Evolutionary conservation across 2,329 filamentous ascomycete genomes (phyloP).

Genomic region (Colletotrichum tropicale): DNA sequence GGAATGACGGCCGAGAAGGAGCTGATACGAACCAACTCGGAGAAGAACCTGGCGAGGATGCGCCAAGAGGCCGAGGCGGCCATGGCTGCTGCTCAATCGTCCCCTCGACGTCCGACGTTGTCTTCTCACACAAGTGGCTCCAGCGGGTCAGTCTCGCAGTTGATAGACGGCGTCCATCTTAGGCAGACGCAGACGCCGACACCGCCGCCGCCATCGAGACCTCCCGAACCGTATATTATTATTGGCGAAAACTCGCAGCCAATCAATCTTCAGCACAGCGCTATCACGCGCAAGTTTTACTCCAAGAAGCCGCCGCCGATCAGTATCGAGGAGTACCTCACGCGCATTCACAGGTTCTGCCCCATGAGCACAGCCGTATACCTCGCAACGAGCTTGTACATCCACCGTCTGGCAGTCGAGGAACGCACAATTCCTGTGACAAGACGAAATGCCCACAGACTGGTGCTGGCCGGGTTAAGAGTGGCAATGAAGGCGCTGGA

Average conservation of each 20-base stretch:
- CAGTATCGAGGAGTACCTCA: conserved; percentile 81
- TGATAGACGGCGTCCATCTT: conserved; percentile 18
- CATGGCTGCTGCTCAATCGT: neutral
- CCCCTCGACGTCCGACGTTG: neutral
- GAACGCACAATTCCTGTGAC: conserved; percentile 83
- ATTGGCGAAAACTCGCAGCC: conserved; percentile 75
- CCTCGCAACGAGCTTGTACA: conserved; percentile 86
- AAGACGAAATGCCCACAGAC: conserved; percentile 81
- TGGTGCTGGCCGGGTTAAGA: conserved; percentile 82
- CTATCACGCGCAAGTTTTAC: conserved; percentile 92
- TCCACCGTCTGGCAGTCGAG: conserved; percentile 79
- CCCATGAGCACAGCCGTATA: conserved; percentile 95
- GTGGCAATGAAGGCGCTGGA: conserved; percentile 96
- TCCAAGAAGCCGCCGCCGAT: conserved; percentile 87
- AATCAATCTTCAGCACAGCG: conserved; percentile 78
- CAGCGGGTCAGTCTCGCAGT: neutral
- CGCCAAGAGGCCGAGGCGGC: conserved; percentile 41
- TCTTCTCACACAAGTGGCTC: conserved; percentile 23
- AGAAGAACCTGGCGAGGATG: conserved; percentile 54
- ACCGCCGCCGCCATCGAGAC: conserved; percentile 29
- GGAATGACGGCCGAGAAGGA: conserved; percentile 68
- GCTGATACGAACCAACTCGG: conserved; percentile 62
- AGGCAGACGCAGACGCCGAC: conserved; percentile 35
- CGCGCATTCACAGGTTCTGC: conserved; percentile 87
- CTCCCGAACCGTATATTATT: conserved; percentile 59